These are phyloP conservation scores for Aquilaria malaccensis DNA, from an alignment of 345 rosid species.

Conservation along the genomic window DNA sequence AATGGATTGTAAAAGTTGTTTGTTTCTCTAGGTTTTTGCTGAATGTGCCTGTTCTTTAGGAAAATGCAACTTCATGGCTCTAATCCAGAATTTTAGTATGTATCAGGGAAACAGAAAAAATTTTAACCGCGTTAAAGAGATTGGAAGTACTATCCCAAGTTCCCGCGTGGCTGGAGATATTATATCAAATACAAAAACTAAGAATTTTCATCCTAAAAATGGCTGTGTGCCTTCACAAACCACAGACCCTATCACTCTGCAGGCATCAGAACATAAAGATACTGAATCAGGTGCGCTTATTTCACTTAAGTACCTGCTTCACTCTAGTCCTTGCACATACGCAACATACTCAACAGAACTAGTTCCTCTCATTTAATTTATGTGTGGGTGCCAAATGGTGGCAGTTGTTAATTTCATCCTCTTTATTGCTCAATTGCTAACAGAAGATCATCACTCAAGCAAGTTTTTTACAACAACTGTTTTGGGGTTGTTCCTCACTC, in stretches of 20 bases:
- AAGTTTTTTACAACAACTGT: slow-evolving; percentile 29
- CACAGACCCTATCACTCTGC: slow-evolving; percentile 53
- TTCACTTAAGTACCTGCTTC: slow-evolving; percentile 7
- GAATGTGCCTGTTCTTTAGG: too few species aligned
- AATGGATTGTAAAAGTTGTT: too few species aligned
- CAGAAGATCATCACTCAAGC: slow-evolving; percentile 41
- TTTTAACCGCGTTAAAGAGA: slow-evolving; percentile 40
- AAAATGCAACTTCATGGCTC: too few species aligned
- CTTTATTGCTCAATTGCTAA: slow-evolving; percentile 22
- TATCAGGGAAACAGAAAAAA: slow-evolving; percentile 63
- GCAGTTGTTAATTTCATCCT: slow-evolving; percentile 12
- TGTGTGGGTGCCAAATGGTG: slow-evolving; percentile 9
- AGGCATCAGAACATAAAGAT: slow-evolving; percentile 71
- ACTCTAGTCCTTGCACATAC: slow-evolving; percentile 33
- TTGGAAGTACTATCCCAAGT: slow-evolving; percentile 33
- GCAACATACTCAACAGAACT: slow-evolving; percentile 41
- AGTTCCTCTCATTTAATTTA: slow-evolving; percentile 7
- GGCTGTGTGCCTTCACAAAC: slow-evolving; percentile 44
- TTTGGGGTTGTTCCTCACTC: slow-evolving; percentile 25
- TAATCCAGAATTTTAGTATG: too few species aligned
- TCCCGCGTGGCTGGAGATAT: slow-evolving; percentile 42
- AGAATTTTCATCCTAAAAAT: slow-evolving; percentile 37
- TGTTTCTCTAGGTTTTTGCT: too few species aligned
- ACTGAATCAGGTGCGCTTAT: slow-evolving; percentile 67
- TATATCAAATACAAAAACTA: slow-evolving; percentile 34